Base-by-base conservation (phyloP, 2,329 filamentous ascomycete genomes). In the Cercospora zeina region DNA sequence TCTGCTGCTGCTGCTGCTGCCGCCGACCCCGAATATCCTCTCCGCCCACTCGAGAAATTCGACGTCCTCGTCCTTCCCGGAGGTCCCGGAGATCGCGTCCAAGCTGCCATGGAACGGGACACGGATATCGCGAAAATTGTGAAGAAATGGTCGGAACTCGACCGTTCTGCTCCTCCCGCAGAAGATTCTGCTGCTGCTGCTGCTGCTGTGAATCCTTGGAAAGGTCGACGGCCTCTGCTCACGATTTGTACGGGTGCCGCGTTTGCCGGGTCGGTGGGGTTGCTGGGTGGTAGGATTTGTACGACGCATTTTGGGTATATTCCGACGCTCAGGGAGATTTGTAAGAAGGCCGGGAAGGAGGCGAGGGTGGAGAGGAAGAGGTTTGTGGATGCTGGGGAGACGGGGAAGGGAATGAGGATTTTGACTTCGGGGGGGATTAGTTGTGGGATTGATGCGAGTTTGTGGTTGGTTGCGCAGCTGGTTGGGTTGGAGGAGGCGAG, bases 371-470 rank as follows among this genome's bases (percentile, higher is more conserved):
- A 62, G 4, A 33, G 53, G 59, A 64, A 64, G 37, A 51, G 64
- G 3, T 66, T 45, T 33, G 64, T 66, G 9, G 49, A 62, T 45
- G 62, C 45, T 3, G 64, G 62, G 16, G 58, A 27, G 16, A 62
- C 47, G 5, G 19, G 51, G 4, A 24, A 39, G 11, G 64, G 64
- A 3, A 57, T 62, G 36, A 55, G 59, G 10, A 30, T 66, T 14
- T 34, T 64, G 13, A 66, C 62, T 7, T 50, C 62, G 19, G 62
- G 62, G 0, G 62, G 64, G 2, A 60, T 66, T n/a, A 64, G 62
- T 50, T 64, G 62, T 59, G 64, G 64, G 9, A 62, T 66, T 33
- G 64, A 66, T 59, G 62, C 62, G 31, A 54, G 56, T 34, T 37
- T 66, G 37, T 64, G 59, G 62, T 57, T 66, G n/a, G 13, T 58